Evolutionary conservation across 2,329 filamentous ascomycete genomes (phyloP).

Genomic region (Huntiella decipiens): DNA sequence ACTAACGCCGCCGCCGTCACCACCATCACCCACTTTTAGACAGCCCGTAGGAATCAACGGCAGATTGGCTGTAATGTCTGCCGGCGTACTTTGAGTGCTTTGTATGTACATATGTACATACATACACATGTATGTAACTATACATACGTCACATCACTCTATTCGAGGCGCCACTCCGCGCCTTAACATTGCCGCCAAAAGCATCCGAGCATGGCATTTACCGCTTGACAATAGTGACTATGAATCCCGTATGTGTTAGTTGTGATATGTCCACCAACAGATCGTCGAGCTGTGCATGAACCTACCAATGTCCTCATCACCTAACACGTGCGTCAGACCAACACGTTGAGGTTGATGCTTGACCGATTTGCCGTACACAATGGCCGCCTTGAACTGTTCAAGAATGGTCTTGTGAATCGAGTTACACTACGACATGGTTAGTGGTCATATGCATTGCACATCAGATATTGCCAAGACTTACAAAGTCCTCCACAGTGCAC

Average conservation of each 20-base stretch:
- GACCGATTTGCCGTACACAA: constrained; percentile 94
- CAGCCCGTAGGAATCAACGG: too few species aligned
- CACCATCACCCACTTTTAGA: too few species aligned
- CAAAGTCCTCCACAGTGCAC: constrained; percentile 92
- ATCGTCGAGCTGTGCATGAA: not conserved
- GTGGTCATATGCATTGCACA: not conserved
- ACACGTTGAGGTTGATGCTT: constrained; percentile 98
- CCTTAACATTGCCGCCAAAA: not conserved
- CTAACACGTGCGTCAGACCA: constrained; percentile 74
- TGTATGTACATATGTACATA: too few species aligned
- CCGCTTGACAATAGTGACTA: constrained; percentile 11
- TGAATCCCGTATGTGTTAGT: not conserved
- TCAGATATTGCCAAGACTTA: constrained; percentile 30
- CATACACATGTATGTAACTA: too few species aligned
- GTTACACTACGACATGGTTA: constrained; percentile 51
- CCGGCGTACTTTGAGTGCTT: too few species aligned
- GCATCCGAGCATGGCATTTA: not conserved
- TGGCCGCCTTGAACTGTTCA: constrained; percentile 84
- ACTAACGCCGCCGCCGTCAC: too few species aligned
- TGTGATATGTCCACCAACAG: too few species aligned
- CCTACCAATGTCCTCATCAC: constrained; percentile 85
- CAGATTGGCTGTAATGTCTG: too few species aligned
- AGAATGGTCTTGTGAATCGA: constrained; percentile 90
- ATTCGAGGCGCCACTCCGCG: not conserved
- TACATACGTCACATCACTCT: not conserved